Percentiles rank a stretch among this genome's conserved stretches.
These are phyloP conservation scores for Aspergillus proliferans DNA, from an alignment of 2,329 filamentous ascomycete genomes.

Conservation along the genomic window DNA sequence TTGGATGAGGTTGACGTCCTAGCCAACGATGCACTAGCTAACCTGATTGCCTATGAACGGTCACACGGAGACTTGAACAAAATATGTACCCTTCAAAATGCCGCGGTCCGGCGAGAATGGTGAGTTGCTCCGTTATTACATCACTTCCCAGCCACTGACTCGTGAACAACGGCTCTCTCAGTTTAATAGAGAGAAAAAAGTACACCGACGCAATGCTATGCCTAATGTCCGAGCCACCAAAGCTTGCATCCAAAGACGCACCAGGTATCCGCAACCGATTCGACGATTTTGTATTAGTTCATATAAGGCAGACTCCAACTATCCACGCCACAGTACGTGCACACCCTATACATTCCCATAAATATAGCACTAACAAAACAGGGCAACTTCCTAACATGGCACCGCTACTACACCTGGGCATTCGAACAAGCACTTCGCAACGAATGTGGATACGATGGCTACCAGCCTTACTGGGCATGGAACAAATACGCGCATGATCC, in stretches of 20 bases:
- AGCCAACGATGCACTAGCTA: neutral
- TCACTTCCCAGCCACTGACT: neutral
- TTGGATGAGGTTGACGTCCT: neutral
- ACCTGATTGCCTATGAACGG: neutral
- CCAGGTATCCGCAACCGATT: slow-evolving; percentile 43
- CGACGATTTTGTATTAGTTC: slow-evolving; percentile 47
- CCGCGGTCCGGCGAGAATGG: slow-evolving; percentile 14
- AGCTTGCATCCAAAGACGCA: slow-evolving; percentile 24
- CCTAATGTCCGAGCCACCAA: neutral
- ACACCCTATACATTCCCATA: too few species aligned
- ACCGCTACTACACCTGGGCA: slow-evolving; percentile 38
- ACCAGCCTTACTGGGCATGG: slow-evolving; percentile 40
- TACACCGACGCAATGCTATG: neutral
- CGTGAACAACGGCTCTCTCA: slow-evolving; percentile 1
- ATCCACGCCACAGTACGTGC: slow-evolving; percentile 36
- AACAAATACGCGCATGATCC: slow-evolving; percentile 27
- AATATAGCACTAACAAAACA: neutral
- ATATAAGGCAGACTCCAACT: slow-evolving; percentile 42
- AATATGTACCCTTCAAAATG: slow-evolving; percentile 9
- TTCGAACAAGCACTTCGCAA: slow-evolving; percentile 40
- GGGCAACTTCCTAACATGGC: slow-evolving; percentile 39
- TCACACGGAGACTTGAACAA: neutral
- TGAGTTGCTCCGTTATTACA: neutral
- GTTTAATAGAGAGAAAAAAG: neutral
- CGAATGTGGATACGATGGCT: slow-evolving; percentile 41